phyloP scores from a whole-genome alignment of 768 basidiomycete species.

The Xerocomellus chrysenteron region DNA sequence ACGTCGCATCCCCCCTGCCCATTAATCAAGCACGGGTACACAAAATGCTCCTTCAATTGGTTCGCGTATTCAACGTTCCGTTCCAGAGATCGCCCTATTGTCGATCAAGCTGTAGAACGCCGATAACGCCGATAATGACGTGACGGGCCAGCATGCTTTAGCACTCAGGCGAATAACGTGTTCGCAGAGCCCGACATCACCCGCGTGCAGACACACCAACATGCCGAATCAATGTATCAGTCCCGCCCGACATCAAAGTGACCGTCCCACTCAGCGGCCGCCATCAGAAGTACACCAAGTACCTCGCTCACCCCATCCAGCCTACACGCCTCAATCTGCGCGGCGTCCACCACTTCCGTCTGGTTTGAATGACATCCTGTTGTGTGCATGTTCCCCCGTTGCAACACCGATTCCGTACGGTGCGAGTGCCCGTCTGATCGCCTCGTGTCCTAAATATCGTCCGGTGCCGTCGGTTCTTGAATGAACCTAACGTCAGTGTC shows the following conservation, averaged over 20 bases:
- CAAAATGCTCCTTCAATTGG: constrained; percentile 90
- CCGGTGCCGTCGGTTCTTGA: constrained; percentile 91
- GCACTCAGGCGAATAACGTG: constrained; percentile 78
- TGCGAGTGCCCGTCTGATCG: constrained; percentile 74
- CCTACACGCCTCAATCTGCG: constrained; percentile 86
- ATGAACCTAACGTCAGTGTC: constrained; percentile 60
- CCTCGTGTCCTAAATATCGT: constrained; percentile 86
- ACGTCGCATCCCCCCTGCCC: constrained; percentile 82
- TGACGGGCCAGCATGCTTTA: neutral
- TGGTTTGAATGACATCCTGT: constrained; percentile 95
- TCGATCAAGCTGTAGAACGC: constrained; percentile 68
- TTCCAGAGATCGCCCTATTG: constrained; percentile 66
- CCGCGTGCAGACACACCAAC: constrained; percentile 89
- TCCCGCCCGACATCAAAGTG: neutral
- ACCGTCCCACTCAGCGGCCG: constrained; percentile 56
- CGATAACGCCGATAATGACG: constrained; percentile 16
- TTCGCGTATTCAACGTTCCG: constrained; percentile 86
- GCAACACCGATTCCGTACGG: constrained; percentile 85
- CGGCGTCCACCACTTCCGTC: constrained; percentile 85
- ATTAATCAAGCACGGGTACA: constrained; percentile 74
- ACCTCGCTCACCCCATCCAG: constrained; percentile 91
- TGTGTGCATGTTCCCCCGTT: constrained; percentile 94
- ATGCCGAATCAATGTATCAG: constrained; percentile 64
- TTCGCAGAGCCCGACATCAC: constrained; percentile 91
- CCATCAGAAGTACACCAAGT: constrained; percentile 83